phyloP scores from a whole-genome alignment of 1,284 basidiomycete genomes.

The Leccinum solheimii region DNA sequence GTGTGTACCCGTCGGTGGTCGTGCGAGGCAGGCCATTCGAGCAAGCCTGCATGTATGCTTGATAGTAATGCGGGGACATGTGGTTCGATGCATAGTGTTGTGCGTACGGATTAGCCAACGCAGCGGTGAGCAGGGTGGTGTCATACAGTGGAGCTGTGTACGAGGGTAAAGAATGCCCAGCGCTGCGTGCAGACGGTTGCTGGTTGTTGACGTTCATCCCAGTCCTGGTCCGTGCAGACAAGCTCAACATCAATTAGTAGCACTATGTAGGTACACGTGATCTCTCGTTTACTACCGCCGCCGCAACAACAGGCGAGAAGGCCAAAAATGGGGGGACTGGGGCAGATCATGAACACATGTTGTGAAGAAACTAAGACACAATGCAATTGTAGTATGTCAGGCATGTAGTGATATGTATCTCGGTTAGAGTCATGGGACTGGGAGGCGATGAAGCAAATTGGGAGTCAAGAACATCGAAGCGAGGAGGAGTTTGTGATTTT shows the following conservation, averaged over 20 bases:
- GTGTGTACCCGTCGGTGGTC: constrained; percentile 55
- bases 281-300: constrained; percentile 1
- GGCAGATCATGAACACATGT: constrained; percentile 30
- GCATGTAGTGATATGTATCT: constrained; percentile 31
- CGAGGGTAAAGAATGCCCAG: constrained; percentile 1
- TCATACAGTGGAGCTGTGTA: constrained; percentile 22
- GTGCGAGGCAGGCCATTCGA: constrained; percentile 32
- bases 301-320: constrained; percentile 7
- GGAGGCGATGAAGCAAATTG: constrained; percentile 22
- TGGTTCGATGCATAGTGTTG: constrained; percentile 31
- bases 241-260: not conserved
- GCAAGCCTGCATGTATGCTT: constrained; percentile 50
- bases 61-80: constrained; percentile 55
- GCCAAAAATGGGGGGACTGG: constrained; percentile 1
- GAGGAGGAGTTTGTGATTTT: constrained; percentile 30
- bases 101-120: constrained; percentile 43
- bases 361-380: constrained; percentile 35
- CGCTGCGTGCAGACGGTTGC: constrained; percentile 9
- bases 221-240: not conserved
- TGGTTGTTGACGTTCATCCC: constrained; percentile 19
- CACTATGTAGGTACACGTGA: constrained; percentile 26
- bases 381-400: constrained; percentile 38
- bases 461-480: constrained; percentile 36
- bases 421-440: constrained; percentile 23
- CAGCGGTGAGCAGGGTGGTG: constrained; percentile 30